Evolutionary conservation across 768 basidiomycete species (phyloP), one percentile per base, ranked within the genome.

Genomic region (Xerocomellus intermedius): DNA sequence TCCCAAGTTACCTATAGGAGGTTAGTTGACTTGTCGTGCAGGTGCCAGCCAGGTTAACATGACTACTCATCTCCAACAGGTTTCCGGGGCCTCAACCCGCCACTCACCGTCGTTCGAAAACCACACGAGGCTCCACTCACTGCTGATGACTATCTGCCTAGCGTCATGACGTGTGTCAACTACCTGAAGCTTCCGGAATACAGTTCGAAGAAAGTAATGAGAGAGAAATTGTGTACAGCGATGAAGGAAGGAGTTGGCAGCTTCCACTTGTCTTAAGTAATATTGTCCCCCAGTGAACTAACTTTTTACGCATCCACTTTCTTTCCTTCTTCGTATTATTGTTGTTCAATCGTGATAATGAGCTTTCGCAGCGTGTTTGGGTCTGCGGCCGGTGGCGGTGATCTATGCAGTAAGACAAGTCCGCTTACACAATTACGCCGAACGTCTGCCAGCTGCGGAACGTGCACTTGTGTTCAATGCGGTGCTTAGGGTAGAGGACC

Each of bases 131-230:
- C 89, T 8, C 90, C 94, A 12, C 78, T 97, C 54, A 84, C 83
- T 7, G 91, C 96, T 8, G 94, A 98, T 68, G 92, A 97, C 66
- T 95, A 97, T 68, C 78, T 98, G 28, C 95, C 95, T 0, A 95
- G 92, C 64, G 95, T 98, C 30, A 98, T 98, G 97, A 98, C 97
- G 4, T 99, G 97, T 71, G 95, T 94, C 56, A 94, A 94, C 73
- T 96, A 94, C 68, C 76, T 99, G 66, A 99, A 99, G 72, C 77
- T 98, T 60, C 96, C 96, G 0, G 94, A 98, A 66, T 98, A 98
- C 70, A 92, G 90, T 52, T 86, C 87, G 26, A 94, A 90, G 72
- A 81, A 77, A 35, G 84, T 91, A 37, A 88, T 98, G 85, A 79
- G 76, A 64, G 85, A 91, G 70, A 96, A 94, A 69, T 72, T 99